Base-by-base conservation (phyloP, 2,329 filamentous ascomycete species). In the Colletotrichum aenigma region DNA sequence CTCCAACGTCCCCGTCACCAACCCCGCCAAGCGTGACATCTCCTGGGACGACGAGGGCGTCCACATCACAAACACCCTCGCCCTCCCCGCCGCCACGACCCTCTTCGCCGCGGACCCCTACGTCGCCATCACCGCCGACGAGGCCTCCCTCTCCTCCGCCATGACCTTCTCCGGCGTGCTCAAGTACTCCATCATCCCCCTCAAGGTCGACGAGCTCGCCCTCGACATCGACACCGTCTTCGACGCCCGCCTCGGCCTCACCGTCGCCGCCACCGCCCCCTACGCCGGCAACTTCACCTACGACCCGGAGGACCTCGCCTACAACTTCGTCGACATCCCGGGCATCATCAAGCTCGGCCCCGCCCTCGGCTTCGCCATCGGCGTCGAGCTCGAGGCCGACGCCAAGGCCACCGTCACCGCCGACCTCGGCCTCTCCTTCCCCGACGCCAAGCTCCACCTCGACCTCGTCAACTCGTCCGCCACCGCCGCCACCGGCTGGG, bases 401-500 rank as follows among this genome's bases (percentile, higher is more conserved):
- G 66, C 64, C 16, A 72, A 52, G 60, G 71, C 79, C 6, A 68
- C 66, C 26, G 73, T 79, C 38, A 73, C 70, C 30, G 77, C 77
- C n/a, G 75, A 73, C 52, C 69, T 79, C 52, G 79, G 79, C 38
- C 75, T 78, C 21, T 74, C 70, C 66, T 69, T 80, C 64, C 52
- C 70, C 8, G 78, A 77, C 66, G 80, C 78, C 38, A 78, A 77
- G 4, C 79, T 83, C 9, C 79, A 81, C 56, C 77, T 80, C 13
- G 79, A 79, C 68, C 78, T 84, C 62, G 81, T 82, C 32, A 80
- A 85, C 69, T 74, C 71, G 4, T 79, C 79, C 2, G 70, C 79
- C 13, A 81, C 80, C 10, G 74, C 65, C 15, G 73, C 83, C 15
- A 75, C 78, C 2, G 66, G 75, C 56, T 79, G 30, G 76, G 78